These are phyloP conservation scores for Bipolaris oryzae DNA, from an alignment of 2,329 filamentous ascomycete species.

Conservation along the genomic window DNA sequence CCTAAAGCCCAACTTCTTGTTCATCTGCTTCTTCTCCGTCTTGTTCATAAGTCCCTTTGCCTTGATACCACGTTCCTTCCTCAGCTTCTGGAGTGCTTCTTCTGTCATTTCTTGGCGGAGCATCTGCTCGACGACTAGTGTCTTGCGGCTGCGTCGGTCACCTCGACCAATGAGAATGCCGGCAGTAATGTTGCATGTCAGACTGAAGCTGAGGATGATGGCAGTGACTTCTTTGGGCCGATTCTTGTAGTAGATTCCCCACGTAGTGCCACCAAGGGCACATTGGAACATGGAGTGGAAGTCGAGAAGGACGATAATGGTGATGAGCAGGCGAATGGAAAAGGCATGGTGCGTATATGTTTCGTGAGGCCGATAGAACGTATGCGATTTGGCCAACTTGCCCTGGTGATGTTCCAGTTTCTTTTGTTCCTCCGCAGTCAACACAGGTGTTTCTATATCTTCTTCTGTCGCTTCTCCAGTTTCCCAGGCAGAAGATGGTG, in stretches of 20 bases:
- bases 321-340: conserved; percentile 73
- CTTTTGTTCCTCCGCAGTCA: conserved; percentile 68
- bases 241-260: conserved; percentile 73
- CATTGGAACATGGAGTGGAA: conserved; percentile 82
- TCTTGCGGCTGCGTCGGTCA: conserved; percentile 78
- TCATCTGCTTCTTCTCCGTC: conserved; percentile 29
- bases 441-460: conserved; percentile 60
- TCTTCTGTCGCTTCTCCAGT: conserved; percentile 36
- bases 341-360: conserved; percentile 84
- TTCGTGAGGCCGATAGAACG: conserved; percentile 88
- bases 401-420: conserved; percentile 75
- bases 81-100: conserved; percentile 63
- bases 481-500: conserved; percentile 52
- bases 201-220: conserved; percentile 77
- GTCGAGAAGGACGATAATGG: conserved; percentile 77
- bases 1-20: conserved; percentile 27
- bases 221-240: conserved; percentile 79
- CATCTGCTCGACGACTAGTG: conserved; percentile 78
- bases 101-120: conserved; percentile 76
- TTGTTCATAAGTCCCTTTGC: conserved; percentile 37
- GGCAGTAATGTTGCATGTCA: conserved; percentile 77
- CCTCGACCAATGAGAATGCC: conserved; percentile 78
- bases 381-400: conserved; percentile 81
- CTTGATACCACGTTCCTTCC: conserved; percentile 51
- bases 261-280: conserved; percentile 76